Conservation (phyloP, 2,329 filamentous ascomycete species). For the Herpotrichia juniperi region DNA sequence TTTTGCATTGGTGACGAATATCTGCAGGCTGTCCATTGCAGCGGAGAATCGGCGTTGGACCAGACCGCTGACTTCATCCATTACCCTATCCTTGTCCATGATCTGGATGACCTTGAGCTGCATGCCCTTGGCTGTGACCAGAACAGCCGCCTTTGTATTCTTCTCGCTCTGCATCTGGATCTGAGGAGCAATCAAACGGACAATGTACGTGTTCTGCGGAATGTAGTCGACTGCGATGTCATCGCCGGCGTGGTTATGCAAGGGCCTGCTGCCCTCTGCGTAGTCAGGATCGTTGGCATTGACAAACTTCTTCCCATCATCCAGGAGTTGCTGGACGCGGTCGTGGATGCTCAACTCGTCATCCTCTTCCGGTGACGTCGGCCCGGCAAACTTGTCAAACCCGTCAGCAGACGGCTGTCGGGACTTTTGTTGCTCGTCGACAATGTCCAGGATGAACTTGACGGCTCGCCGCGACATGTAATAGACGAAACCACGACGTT, state of each 20-base stretch:
- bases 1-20: constrained; percentile 95
- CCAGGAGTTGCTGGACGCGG: constrained; percentile 82
- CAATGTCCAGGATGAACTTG: constrained; percentile 97
- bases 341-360: constrained; percentile 76
- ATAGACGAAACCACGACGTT: constrained; percentile 94
- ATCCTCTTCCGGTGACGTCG: constrained; percentile 56
- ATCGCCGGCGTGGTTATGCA: constrained; percentile 34
- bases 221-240: constrained; percentile 88
- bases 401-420: constrained; percentile 36
- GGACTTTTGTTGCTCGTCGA: constrained; percentile 87
- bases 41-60: constrained; percentile 94
- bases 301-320: constrained; percentile 83
- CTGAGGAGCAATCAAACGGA: constrained; percentile 93
- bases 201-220: constrained; percentile 90
- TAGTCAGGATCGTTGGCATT: constrained; percentile 66
- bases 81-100: constrained; percentile 94
- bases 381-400: constrained; percentile 34
- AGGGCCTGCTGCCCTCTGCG: constrained; percentile 46
- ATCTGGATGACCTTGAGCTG: constrained; percentile 97
- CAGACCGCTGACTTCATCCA: constrained; percentile 90
- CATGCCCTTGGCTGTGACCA: constrained; percentile 98
- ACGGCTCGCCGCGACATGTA: constrained; percentile 95
- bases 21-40: constrained; percentile 96
- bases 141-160: constrained; percentile 92
- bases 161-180: constrained; percentile 99